Percentiles rank a stretch among this genome's conserved stretches.
Evolutionary conservation across 495 filamentous ascomycete genomes (phyloP).

Genomic region (Parachaetomium inaequale): DNA sequence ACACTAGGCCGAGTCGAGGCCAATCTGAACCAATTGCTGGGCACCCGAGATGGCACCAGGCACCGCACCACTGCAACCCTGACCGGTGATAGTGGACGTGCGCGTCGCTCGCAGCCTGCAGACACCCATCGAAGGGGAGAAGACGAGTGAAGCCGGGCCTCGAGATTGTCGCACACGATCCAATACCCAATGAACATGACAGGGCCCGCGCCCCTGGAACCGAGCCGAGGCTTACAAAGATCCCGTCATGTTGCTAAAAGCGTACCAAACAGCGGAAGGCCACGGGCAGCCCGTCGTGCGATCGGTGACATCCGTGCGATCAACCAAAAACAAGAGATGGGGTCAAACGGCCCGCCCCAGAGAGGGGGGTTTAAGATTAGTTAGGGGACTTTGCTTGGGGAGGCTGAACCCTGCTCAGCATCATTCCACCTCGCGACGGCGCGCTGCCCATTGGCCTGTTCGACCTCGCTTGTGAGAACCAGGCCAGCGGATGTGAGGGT

Average conservation of each 20-base stretch:
- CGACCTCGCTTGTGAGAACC: not conserved
- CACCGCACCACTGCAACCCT: conserved; percentile 13
- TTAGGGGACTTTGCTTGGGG: not conserved
- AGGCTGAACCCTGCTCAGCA: conserved; percentile 1
- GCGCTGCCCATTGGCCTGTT: not conserved
- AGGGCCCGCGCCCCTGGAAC: not conserved
- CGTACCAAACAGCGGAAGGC: not conserved
- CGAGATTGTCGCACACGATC: not conserved
- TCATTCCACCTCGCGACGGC: not conserved
- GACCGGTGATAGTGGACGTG: not conserved
- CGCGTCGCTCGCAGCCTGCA: conserved; percentile 11
- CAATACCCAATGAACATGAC: not conserved
- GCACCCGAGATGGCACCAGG: not conserved
- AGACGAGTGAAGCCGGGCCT: not conserved
- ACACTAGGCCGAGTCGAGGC: not conserved
- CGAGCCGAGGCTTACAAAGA: not conserved
- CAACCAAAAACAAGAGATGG: not conserved
- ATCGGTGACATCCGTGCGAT: not conserved
- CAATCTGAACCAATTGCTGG: conserved; percentile 2
- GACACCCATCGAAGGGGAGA: not conserved
- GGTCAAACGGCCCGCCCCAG: not conserved
- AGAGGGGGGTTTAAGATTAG: not conserved
- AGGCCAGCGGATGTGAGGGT: not conserved
- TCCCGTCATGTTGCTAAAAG: conserved; percentile 2
- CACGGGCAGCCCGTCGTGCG: no score